phyloP scores from a whole-genome alignment of 257 asterid genomes.

The Eucommia ulmoides region DNA sequence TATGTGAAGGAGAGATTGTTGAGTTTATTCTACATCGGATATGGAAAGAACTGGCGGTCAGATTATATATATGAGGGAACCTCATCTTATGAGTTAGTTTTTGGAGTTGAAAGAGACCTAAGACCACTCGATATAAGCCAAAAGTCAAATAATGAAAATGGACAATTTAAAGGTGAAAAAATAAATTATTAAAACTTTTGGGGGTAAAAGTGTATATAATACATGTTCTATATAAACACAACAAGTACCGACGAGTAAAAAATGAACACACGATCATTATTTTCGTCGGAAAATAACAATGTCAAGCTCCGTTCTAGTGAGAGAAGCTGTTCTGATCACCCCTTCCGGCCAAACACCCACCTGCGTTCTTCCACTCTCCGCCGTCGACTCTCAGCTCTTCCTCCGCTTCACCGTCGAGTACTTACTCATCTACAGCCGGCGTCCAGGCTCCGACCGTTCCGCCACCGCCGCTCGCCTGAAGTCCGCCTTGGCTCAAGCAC shows the following conservation, averaged over 20 bases:
- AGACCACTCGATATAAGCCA: no score
- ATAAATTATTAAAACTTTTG: no score
- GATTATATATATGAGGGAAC: no score
- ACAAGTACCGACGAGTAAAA: background rate
- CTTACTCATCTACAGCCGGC: conserved; percentile 35
- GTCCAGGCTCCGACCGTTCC: conserved; percentile 13
- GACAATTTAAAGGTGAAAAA: no score
- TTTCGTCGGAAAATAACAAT: conserved; percentile 12
- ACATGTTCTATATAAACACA: no score
- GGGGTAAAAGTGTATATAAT: no score
- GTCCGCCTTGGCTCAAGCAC: conserved; percentile 31
- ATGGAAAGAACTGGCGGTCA: no score
- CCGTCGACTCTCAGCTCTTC: conserved; percentile 61
- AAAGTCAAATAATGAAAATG: no score
- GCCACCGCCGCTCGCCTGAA: conserved; percentile 21
- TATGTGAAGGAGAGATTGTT: no score
- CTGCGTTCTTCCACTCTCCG: conserved; percentile 47
- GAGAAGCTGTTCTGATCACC: conserved; percentile 32
- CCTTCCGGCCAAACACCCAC: conserved; percentile 53
- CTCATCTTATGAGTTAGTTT: no score
- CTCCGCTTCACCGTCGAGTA: conserved; percentile 56
- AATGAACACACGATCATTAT: background rate
- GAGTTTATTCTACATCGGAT: no score
- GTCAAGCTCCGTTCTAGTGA: conserved; percentile 34
- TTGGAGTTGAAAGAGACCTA: no score